These are phyloP conservation scores for Aspergillus pseudotamarii DNA, from an alignment of 2,329 filamentous ascomycete genomes.

Conservation along the genomic window DNA sequence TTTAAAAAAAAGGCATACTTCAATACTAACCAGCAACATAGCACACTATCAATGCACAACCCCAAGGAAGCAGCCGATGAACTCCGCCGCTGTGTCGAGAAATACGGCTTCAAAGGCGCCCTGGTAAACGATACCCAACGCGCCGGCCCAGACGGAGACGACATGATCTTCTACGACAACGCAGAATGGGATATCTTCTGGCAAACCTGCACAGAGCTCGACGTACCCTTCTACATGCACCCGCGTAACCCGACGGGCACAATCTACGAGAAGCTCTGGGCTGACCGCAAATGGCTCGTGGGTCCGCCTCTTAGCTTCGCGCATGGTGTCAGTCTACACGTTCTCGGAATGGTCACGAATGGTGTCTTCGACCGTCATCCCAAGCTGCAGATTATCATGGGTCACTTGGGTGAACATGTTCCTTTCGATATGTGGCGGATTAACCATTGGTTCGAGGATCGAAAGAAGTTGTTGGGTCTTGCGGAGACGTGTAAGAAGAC, in stretches of 20 bases:
- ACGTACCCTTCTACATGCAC: slow-evolving; percentile 68
- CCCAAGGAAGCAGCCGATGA: slow-evolving; percentile 43
- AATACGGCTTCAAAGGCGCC: slow-evolving; percentile 65
- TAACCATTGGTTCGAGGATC: slow-evolving; percentile 46
- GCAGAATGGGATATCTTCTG: slow-evolving; percentile 63
- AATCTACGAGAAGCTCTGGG: slow-evolving; percentile 61
- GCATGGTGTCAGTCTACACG: slow-evolving; percentile 61
- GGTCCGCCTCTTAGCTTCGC: slow-evolving; percentile 63
- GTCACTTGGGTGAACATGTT: slow-evolving; percentile 54
- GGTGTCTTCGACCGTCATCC: slow-evolving; percentile 55
- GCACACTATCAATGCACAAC: slow-evolving; percentile 45
- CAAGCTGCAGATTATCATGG: slow-evolving; percentile 51
- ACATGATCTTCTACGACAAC: slow-evolving; percentile 66
- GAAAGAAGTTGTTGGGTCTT: slow-evolving; percentile 40
- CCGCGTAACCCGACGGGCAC: slow-evolving; percentile 61
- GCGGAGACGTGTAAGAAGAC: slow-evolving; percentile 47
- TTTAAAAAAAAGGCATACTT: no score
- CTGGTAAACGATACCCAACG: slow-evolving; percentile 66
- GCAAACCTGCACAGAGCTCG: slow-evolving; percentile 59
- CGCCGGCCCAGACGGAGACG: slow-evolving; percentile 60
- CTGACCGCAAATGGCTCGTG: slow-evolving; percentile 61
- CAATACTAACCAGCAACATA: slow-evolving; percentile 7
- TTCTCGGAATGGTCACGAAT: slow-evolving; percentile 55
- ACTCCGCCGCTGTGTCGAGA: slow-evolving; percentile 53
- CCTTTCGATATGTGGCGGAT: slow-evolving; percentile 55